These are phyloP conservation scores for Fusarium sp. DNA, from an alignment of 2,329 filamentous ascomycete species.

Conservation along the genomic window DNA sequence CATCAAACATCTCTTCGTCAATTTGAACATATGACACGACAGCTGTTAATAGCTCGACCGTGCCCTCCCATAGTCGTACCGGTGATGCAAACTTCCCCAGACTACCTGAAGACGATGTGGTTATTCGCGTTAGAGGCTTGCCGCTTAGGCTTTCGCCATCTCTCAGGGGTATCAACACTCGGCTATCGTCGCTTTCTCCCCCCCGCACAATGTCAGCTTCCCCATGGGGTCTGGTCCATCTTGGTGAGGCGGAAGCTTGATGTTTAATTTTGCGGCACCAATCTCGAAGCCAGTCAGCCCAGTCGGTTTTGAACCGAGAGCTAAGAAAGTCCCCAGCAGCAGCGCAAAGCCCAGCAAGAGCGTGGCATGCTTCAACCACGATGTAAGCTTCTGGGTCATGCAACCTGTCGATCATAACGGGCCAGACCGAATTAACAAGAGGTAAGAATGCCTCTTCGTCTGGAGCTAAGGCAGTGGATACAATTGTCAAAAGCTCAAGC, in stretches of 20 bases:
- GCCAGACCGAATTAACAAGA: constrained; percentile 91
- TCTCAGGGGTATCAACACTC: constrained; percentile 51
- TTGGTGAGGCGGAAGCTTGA: constrained; percentile 48
- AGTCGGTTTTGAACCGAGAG: constrained; percentile 79
- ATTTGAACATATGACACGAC: constrained; percentile 72
- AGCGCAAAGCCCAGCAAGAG: constrained; percentile 75
- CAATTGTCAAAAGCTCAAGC: constrained; percentile 78
- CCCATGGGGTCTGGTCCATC: constrained; percentile 27
- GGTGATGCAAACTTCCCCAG: constrained; percentile 71
- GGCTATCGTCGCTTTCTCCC: constrained; percentile 30
- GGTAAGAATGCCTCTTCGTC: constrained; percentile 89
- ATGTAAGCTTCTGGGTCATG: constrained; percentile 76
- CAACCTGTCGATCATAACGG: constrained; percentile 76
- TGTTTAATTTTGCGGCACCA: constrained; percentile 61
- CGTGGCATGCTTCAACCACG: constrained; percentile 74
- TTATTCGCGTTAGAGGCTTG: constrained; percentile 19
- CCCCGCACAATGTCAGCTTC: constrained; percentile 36
- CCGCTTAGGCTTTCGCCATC: constrained; percentile 39
- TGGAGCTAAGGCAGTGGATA: constrained; percentile 75
- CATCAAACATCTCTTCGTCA: constrained; percentile 77
- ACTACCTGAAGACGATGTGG: constrained; percentile 47
- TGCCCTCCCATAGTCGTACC: constrained; percentile 72
- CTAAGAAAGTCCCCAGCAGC: constrained; percentile 84
- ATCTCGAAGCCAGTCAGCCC: constrained; percentile 65
- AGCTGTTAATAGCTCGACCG: constrained; percentile 67